Conservation (phyloP, 305 asterid species). For the Caryopteris hybrid region DNA sequence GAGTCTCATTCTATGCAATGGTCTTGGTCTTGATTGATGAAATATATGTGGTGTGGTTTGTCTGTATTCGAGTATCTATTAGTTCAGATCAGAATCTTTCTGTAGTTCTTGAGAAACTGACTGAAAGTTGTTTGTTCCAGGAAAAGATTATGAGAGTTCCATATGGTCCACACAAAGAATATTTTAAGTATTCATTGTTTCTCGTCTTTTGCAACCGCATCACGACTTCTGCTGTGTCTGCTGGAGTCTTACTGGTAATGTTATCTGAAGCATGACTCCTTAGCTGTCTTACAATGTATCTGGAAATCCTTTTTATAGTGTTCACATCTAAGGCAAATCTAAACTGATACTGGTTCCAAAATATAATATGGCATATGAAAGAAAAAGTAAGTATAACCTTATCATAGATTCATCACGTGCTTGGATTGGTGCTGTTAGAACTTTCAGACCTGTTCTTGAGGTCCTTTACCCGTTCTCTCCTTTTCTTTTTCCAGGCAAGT, state of each 20-base stretch:
- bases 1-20: not conserved
- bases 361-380: not conserved
- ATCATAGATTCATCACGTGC: not conserved
- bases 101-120: slow-evolving; percentile 5
- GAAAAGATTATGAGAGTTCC: slow-evolving; percentile 99
- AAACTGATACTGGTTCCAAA: not conserved
- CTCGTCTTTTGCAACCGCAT: slow-evolving; percentile 99
- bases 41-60: not conserved
- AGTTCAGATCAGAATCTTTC: slow-evolving; percentile 6
- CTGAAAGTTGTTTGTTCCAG: slow-evolving; percentile 46
- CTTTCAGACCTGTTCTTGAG: not conserved
- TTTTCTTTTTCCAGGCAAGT: slow-evolving; percentile 52
- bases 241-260: slow-evolving; percentile 75
- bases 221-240: slow-evolving; percentile 93
- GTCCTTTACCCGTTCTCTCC: slow-evolving; percentile 3
- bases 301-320: not conserved
- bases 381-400: not conserved
- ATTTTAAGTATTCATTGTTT: slow-evolving; percentile 77
- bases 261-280: slow-evolving; percentile 14
- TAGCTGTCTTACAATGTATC: slow-evolving; percentile 7
- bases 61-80: not conserved
- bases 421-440: slow-evolving; percentile 3
- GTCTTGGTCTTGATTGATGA: not conserved
- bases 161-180: slow-evolving; percentile 82
- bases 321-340: not conserved